These are phyloP conservation scores for Pseudozyma tsukubaensis DNA, from an alignment of 1,284 basidiomycete genomes.

Conservation along the genomic window DNA sequence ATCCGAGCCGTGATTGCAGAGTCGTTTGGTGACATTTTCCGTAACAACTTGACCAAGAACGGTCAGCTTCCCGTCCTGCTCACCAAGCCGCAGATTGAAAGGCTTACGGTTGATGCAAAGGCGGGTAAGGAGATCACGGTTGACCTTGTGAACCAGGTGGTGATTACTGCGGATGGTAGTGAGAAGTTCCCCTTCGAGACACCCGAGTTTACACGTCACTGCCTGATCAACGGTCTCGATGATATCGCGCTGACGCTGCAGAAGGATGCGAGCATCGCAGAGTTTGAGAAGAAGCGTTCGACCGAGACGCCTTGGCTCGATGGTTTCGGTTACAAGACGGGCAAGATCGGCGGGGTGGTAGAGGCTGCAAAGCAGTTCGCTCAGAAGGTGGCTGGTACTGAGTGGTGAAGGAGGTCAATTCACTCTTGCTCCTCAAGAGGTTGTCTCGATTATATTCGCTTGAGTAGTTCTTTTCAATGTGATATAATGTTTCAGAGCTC, in stretches of 20 bases:
- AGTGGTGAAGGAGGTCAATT: slow-evolving; percentile 58
- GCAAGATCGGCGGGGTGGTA: slow-evolving; percentile 41
- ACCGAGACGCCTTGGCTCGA: slow-evolving; percentile 63
- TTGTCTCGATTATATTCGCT: neutral
- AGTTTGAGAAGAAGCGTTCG: slow-evolving; percentile 54
- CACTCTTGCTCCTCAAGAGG: too few relatives aligned
- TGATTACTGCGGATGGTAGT: slow-evolving; percentile 54
- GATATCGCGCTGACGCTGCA: slow-evolving; percentile 66
- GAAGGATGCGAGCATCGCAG: slow-evolving; percentile 53
- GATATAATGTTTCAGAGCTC: too few relatives aligned
- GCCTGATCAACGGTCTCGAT: slow-evolving; percentile 64
- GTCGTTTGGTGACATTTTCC: slow-evolving; percentile 64
- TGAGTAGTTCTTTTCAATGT: too few relatives aligned
- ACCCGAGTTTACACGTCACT: slow-evolving; percentile 60
- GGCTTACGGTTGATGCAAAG: slow-evolving; percentile 59
- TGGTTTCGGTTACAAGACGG: slow-evolving; percentile 52
- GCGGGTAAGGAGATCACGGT: slow-evolving; percentile 61
- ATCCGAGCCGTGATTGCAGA: slow-evolving; percentile 64
- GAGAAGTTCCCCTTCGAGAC: slow-evolving; percentile 58
- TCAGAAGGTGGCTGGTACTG: slow-evolving; percentile 48
- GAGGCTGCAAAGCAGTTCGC: slow-evolving; percentile 42
- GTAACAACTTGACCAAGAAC: slow-evolving; percentile 66
- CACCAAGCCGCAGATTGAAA: slow-evolving; percentile 49
- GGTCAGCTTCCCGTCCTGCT: slow-evolving; percentile 61
- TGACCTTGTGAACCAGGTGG: slow-evolving; percentile 59